phyloP scores from a whole-genome alignment of 495 filamentous ascomycete genomes.

The Trichoderma asperelloides region DNA sequence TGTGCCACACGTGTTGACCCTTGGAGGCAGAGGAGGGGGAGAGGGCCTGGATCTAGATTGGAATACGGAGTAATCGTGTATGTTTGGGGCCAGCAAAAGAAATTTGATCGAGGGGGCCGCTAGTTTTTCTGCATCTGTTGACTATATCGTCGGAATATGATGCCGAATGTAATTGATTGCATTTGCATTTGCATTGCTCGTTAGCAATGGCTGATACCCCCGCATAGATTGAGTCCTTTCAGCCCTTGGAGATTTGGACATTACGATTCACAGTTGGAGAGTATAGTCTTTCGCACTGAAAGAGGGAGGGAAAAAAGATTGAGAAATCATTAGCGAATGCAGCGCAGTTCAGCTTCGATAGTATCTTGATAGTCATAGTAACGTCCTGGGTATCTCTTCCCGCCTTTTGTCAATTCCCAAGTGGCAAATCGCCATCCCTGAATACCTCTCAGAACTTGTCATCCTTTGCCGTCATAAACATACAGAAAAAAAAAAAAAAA shows the following conservation, averaged over 20 bases:
- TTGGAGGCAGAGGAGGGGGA: no score
- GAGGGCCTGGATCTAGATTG: no score
- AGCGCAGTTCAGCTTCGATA: slow-evolving; percentile 2
- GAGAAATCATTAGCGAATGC: background rate
- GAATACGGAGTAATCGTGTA: no score
- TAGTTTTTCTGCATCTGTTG: no score
- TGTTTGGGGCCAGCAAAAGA: no score
- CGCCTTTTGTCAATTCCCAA: background rate
- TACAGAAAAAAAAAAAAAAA: background rate
- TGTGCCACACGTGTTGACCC: no score
- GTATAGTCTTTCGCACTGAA: background rate
- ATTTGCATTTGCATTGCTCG: no score
- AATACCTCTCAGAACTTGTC: background rate
- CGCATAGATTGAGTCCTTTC: no score
- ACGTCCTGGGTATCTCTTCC: background rate
- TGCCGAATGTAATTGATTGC: no score
- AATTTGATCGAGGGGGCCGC: no score
- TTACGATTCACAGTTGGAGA: background rate
- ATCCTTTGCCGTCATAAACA: background rate
- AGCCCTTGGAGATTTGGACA: background rate
- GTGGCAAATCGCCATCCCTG: background rate
- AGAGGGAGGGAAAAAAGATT: background rate
- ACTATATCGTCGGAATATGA: no score
- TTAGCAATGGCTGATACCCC: no score
- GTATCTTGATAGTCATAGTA: background rate